Conservation (phyloP, 768 basidiomycete species). For the Antrodiella citrinella region DNA sequence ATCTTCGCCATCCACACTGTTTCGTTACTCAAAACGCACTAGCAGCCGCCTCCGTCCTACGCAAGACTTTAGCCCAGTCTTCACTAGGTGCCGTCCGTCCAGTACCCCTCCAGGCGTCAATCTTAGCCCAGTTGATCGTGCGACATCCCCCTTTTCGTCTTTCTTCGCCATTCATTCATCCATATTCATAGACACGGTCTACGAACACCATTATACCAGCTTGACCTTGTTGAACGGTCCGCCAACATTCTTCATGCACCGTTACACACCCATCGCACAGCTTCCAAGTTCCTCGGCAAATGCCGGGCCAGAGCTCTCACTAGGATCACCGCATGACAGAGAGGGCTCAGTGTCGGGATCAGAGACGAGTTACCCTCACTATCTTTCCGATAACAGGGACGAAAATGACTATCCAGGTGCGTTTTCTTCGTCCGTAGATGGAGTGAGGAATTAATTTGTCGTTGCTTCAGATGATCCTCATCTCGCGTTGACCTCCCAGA, state of each 20-base stretch:
- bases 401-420: constrained; percentile 13
- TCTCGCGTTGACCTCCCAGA: constrained; percentile 59
- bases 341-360: constrained; percentile 47
- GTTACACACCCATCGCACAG: constrained; percentile 15
- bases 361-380: constrained; percentile 24
- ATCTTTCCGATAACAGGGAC: constrained; percentile 9
- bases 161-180: background rate
- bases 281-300: constrained; percentile 12
- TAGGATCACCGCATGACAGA: constrained; percentile 11
- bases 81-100: background rate
- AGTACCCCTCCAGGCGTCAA: constrained; percentile 2
- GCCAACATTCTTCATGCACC: constrained; percentile 14
- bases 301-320: constrained; percentile 14
- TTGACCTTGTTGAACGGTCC: constrained; percentile 1
- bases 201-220: constrained; percentile 1
- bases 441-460: constrained; percentile 1
- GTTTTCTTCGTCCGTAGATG: background rate
- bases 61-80: background rate
- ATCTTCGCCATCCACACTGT: background rate
- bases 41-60: background rate
- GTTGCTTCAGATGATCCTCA: constrained; percentile 29
- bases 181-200: background rate
- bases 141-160: background rate
- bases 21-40: background rate
- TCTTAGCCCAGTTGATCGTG: constrained; percentile 1